Base-by-base conservation (phyloP, 2,329 filamentous ascomycete genomes). In the Cercospora berteroae region DNA sequence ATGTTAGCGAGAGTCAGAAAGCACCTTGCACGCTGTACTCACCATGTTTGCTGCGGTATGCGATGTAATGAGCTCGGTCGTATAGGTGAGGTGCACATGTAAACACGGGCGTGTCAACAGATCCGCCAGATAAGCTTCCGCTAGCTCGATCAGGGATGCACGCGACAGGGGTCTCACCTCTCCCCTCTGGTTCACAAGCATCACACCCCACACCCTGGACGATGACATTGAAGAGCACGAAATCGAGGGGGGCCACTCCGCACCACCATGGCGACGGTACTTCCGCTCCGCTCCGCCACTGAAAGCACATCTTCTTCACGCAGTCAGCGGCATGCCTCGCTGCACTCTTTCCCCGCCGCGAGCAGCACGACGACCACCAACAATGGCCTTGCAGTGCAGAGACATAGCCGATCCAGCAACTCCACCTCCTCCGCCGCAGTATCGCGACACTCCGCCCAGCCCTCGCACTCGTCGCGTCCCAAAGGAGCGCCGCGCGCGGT, bases 341-440 rank as follows among this genome's bases (percentile, higher is more conserved):
- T 75, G 61, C 67, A 80, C 71, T 81, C 80, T 63, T 81, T 79
- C 60, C 80, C 81, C 61, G 77, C 79, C 20, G 67, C 65, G 50
- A 48, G 64, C 55, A 67, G 66, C 62, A 39, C 59, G 23, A 60
- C 27, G 23, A 60, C 8, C 70, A 71, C 50, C 66, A 64, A 63
- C 75, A 79, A 68, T 79, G 78, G 16, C 77, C 77, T 27, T 80
- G 79, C 57, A 74, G 76, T 13, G 69, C 77, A 76, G 70, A 78
- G 77, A 67, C 77, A 76, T 68, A 68, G 69, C 63, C 66, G 63
- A 67, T 66, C 65, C 69, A 65, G 69, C 63, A 62, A 69, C 25
- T 69, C 71, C 16, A 65, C 67, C 52, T 60, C 63, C 33, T 68
- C 66, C 60, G 48, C 63, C 25, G 44, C 18, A 13, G 44, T 13